Conservation (phyloP, 257 asterid genomes). For the Fraxinus anomala region DNA sequence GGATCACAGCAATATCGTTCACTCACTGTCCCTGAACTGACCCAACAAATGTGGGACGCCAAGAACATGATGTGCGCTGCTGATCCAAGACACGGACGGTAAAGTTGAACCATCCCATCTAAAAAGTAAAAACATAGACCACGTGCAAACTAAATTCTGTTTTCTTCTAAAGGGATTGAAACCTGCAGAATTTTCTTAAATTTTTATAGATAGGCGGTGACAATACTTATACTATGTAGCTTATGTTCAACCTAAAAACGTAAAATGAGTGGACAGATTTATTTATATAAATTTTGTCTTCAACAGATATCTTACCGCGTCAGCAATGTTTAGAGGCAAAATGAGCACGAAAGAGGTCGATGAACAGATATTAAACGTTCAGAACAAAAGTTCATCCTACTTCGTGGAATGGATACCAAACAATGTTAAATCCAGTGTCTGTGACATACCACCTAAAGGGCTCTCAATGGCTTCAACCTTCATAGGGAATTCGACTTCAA, state of each 20-base stretch:
- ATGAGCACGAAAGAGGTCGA: conserved; percentile 21
- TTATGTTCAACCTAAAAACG: too few relatives aligned
- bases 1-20: conserved; percentile 37
- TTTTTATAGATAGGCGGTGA: too few relatives aligned
- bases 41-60: conserved; percentile 40
- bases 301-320: conserved; percentile 30
- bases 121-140: too few relatives aligned
- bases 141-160: too few relatives aligned
- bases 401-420: conserved; percentile 40
- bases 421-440: conserved; percentile 37
- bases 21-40: conserved; percentile 35
- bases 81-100: conserved; percentile 34
- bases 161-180: not conserved
- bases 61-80: conserved; percentile 45
- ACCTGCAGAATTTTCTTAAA: not conserved
- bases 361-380: conserved; percentile 15
- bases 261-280: too few relatives aligned
- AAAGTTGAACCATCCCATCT: not conserved
- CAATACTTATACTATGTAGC: too few relatives aligned
- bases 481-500: conserved; percentile 38
- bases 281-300: not conserved
- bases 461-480: conserved; percentile 34
- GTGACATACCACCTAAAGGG: conserved; percentile 36
- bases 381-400: conserved; percentile 36
- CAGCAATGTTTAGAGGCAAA: conserved; percentile 37